phyloP scores from a whole-genome alignment of 2,329 filamentous ascomycete species.

The Cytospora piceicola region DNA sequence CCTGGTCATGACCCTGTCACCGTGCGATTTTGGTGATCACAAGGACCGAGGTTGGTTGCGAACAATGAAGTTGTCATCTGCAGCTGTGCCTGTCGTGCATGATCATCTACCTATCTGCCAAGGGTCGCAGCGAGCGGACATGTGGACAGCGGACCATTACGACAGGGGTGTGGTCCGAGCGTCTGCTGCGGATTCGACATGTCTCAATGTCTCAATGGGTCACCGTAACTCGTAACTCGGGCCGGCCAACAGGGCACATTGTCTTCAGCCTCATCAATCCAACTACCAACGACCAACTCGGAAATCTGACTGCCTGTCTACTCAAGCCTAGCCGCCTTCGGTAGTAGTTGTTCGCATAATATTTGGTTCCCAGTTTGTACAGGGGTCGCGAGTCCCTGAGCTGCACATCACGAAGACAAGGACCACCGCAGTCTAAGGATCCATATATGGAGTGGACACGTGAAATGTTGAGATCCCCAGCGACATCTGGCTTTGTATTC shows the following conservation, averaged over 20 bases:
- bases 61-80: slow-evolving; percentile 29
- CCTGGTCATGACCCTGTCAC: slow-evolving; percentile 17
- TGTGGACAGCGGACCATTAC: not conserved
- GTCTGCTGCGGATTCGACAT: not conserved
- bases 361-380: not conserved
- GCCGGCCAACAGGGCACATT: not conserved
- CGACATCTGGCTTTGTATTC: too few relatives aligned
- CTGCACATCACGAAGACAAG: not conserved
- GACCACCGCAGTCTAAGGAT: not conserved
- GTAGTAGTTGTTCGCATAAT: not conserved
- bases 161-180: slow-evolving; percentile 15
- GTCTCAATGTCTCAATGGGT: not conserved
- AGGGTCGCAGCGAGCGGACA: not conserved
- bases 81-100: slow-evolving; percentile 15
- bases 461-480: not conserved
- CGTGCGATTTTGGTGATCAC: slow-evolving; percentile 16
- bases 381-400: not conserved
- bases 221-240: too few relatives aligned
- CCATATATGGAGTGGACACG: not conserved
- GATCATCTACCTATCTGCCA: slow-evolving; percentile 8
- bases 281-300: not conserved
- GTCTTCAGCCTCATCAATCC: not conserved
- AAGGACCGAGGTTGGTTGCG: slow-evolving; percentile 11
- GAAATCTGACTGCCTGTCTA: not conserved
- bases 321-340: not conserved